Base-by-base conservation (phyloP, 2,329 filamentous ascomycete genomes). In the Penicillium hordei region DNA sequence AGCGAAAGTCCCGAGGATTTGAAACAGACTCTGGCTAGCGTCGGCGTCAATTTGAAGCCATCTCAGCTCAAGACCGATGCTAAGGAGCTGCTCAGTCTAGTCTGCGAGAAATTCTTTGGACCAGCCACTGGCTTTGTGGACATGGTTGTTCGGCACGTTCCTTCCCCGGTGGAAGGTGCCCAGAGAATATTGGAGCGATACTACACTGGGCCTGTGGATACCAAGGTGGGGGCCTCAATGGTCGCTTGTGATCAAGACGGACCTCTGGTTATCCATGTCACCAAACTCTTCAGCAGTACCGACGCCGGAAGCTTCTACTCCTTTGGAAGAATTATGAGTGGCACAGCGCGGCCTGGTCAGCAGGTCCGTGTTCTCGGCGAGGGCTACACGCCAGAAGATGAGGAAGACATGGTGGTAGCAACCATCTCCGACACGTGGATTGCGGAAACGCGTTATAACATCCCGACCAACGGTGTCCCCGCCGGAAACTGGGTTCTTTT, bases 71-170 rank as follows among this genome's bases (percentile, higher is more conserved):
- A 89, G 75, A 85, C 88, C 2, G 93, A 99, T 72, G 93, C 94
- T 5, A 94, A 90, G 67, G 89, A 93, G 38, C 83, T 99, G 17
- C 82, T 99, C 56, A 93, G 90, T 70, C 79, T 95, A 51, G 93
- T 96, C 6, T 97, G 93, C 73, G 89, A 91, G 71, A 91, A 96
- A 71, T 99, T 97, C 78, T 99, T 99, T 68, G 94, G 94, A 0
- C 86, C 90, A 9, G 90, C 92, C 1, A 87, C 85, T 19, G 93
- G 92, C 0, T 96, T 99, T 67, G 93, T 97, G 39, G 94, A 99
- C 72, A 97, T 99, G 94, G 79, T 97, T 58, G 86, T 93, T 10
- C 82, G 90, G 65, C 93, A 99, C 73, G 81, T 97, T 49, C 94
- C 94, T 2, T 96, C 93, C 6, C 93, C 94, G 0, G 80, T 87